Conservation (phyloP, 805 yeast genomes). For the Ogataea pignaliae region DNA sequence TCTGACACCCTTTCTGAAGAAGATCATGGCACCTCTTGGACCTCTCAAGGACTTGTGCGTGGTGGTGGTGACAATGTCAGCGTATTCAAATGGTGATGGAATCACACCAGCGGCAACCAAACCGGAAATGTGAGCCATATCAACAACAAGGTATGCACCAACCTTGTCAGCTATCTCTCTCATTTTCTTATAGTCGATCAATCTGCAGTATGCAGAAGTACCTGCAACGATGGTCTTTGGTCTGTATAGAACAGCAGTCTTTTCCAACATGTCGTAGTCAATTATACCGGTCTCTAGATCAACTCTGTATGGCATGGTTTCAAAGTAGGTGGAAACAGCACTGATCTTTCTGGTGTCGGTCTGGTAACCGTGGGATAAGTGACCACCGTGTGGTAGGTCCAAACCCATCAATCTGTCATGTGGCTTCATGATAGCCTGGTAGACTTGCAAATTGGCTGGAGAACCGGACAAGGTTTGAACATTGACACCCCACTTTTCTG, state of each 20-base stretch:
- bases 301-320: constrained; percentile 95
- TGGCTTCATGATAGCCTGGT: constrained; percentile 81
- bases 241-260: constrained; percentile 80
- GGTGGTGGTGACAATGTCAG: constrained; percentile 96
- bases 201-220: constrained; percentile 91
- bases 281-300: constrained; percentile 83
- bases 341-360: constrained; percentile 86
- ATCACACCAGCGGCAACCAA: constrained; percentile 91
- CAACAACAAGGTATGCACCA: constrained; percentile 88
- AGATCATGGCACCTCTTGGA: constrained; percentile 98
- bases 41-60: constrained; percentile 98
- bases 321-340: constrained; percentile 88
- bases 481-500: constrained; percentile 93
- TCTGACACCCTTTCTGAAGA: constrained; percentile 92
- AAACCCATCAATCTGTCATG: constrained; percentile 96
- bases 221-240: constrained; percentile 97
- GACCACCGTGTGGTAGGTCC: constrained; percentile 98
- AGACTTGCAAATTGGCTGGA: constrained; percentile 92
- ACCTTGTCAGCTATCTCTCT: constrained; percentile 86
- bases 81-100: constrained; percentile 86
- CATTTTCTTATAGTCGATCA: constrained; percentile 87
- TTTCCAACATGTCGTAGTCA: constrained; percentile 83
- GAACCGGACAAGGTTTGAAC: constrained; percentile 96
- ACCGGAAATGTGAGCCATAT: constrained; percentile 98
- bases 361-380: constrained; percentile 95